Evolutionary conservation across 2,329 filamentous ascomycete genomes (phyloP).

Genomic region (Talaromyces rugulosus): DNA sequence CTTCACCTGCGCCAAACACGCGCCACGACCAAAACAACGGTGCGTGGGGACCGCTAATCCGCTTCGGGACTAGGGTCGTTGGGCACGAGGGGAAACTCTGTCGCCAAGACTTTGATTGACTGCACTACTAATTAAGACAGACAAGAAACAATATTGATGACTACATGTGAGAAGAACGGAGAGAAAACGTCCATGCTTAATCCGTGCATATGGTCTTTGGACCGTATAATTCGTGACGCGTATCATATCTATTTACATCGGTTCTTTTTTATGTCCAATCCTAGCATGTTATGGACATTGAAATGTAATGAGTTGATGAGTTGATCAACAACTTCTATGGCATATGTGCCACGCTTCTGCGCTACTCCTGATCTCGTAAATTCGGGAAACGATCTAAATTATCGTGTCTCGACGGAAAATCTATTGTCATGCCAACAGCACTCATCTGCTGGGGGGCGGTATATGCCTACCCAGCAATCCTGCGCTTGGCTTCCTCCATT

Average conservation of each 20-base stretch:
- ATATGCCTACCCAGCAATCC: conserved; percentile 59
- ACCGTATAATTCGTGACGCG: not conserved
- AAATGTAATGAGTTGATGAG: not conserved
- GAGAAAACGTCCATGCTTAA: not conserved
- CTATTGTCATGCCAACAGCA: not conserved
- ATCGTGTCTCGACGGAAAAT: not conserved
- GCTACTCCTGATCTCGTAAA: too few relatives aligned
- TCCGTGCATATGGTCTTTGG: not conserved
- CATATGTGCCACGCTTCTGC: not conserved
- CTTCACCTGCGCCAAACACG: conserved; percentile 1
- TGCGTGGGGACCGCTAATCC: conserved; percentile 6
- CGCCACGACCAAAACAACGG: conserved; percentile 11
- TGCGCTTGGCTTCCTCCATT: conserved; percentile 77
- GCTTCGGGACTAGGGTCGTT: not conserved
- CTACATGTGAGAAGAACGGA: not conserved
- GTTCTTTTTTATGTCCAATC: not conserved
- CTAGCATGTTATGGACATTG: not conserved
- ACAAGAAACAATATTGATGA: not conserved
- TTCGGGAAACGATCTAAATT: too few relatives aligned
- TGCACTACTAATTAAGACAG: not conserved
- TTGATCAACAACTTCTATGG: not conserved
- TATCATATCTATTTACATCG: not conserved
- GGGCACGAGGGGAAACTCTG: not conserved
- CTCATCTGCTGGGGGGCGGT: conserved; percentile 27
- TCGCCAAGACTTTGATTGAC: not conserved